Evolutionary conservation across 768 basidiomycete genomes (phyloP), one percentile per base, ranked within the genome.

Genomic region (Ramaria sp.): DNA sequence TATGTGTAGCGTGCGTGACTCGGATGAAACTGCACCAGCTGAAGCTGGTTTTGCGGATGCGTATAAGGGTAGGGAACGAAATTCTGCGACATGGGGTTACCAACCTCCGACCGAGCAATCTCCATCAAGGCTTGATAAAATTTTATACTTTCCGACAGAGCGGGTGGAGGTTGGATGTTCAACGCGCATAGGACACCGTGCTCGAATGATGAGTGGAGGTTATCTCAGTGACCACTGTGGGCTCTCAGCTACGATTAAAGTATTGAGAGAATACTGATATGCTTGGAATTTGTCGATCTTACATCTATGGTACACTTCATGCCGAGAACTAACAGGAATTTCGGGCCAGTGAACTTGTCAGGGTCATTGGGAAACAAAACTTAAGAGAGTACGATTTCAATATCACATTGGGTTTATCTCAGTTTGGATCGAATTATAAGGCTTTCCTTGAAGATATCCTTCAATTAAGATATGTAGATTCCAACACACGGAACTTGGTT

Each of bases 191-290:
- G 87, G 85, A 2, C 66, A 80, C 30, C 81, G 75, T 0, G 60
- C 79, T 38, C 74, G 70, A 63, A 73, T 73, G 16, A 55, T 55
- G 38, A 27, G 57, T 15, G 73, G 69, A 3, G 66, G 66, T 3
- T 87, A 77, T 75, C 72, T 75, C 18, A 85, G 82, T 60, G 86
- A 88, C 60, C 86, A 88, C 57, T 81, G 69, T 64, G 86, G 84
- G 3, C 66, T 88, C n/a, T 52, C 42, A 6, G 20, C 38, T 15
- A 39, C 7, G 20, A 16, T 52, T 25, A 56, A 56, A 28, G 22
- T 57, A 24, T n/a, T 47, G 45, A 22, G 45, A 30, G 25, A 47
- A 15, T n/a, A 27, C 20, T 47, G 20, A 24, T 47, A n/a, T 47
- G n/a, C 24, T n/a, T n/a, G n/a, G n/a, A n/a, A n/a, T n/a, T n/a